Percentiles rank a stretch among this genome's conserved stretches.
These are phyloP conservation scores for Telopea speciosissima DNA, from an alignment of 177 flowering plant genomes.

Conservation along the genomic window DNA sequence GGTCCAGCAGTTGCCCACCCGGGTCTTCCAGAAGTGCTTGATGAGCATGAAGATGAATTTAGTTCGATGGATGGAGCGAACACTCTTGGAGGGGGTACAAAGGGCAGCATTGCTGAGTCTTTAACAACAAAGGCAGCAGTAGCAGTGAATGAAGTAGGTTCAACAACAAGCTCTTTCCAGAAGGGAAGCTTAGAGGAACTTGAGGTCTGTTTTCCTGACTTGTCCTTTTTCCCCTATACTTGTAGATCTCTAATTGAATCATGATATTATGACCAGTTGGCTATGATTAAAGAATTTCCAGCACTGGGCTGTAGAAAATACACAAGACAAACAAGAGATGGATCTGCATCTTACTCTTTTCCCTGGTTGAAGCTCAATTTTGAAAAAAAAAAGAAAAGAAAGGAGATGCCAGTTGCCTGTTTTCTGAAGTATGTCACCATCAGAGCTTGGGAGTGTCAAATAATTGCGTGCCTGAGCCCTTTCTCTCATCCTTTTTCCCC, in stretches of 20 bases:
- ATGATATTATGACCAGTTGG: not conserved
- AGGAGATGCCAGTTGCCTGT: not conserved
- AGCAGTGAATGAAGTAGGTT: slow-evolving; percentile 16
- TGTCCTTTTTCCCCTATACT: not conserved
- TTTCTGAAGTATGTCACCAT: not conserved
- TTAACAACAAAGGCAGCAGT: slow-evolving; percentile 13
- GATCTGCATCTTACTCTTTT: no score
- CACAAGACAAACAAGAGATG: no score
- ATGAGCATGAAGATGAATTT: slow-evolving; percentile 52
- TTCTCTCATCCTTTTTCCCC: not conserved
- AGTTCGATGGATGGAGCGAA: slow-evolving; percentile 22
- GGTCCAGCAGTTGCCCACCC: slow-evolving; percentile 32
- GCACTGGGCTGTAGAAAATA: not conserved
- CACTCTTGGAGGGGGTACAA: slow-evolving; percentile 14
- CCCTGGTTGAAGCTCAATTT: not conserved
- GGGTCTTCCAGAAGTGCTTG: slow-evolving; percentile 34
- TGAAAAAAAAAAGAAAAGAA: not conserved
- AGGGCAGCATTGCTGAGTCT: slow-evolving; percentile 15
- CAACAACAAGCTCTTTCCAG: slow-evolving; percentile 14
- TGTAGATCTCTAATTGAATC: not conserved
- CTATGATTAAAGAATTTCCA: no score
- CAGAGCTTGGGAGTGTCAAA: not conserved
- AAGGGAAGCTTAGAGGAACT: slow-evolving; percentile 64
- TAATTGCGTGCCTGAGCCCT: not conserved
- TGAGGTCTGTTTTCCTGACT: slow-evolving; percentile 44